Evolutionary conservation across 2,329 filamentous ascomycete species (phyloP), one percentile per base, ranked within the genome.

Genomic region (Fusarium mundagurra): DNA sequence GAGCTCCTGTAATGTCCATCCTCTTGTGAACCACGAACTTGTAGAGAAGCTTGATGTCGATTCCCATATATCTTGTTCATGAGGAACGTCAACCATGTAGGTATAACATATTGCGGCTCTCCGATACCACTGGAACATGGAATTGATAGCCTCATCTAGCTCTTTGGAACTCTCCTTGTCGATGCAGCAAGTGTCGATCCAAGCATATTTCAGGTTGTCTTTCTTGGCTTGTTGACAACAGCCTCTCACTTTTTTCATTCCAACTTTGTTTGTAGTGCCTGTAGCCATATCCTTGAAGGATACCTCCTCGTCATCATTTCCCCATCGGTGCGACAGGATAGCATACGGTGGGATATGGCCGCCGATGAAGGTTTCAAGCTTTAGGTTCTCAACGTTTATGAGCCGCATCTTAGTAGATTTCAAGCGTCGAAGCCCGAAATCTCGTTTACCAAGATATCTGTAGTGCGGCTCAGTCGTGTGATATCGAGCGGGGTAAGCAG

Each of bases 161-260:
- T 67, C 64, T 13, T 51, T 67, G 3, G 61, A 65, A 13, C 64
- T 67, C 8, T 51, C 51, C 16, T 66, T 67, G 44, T 67, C 50
- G 4, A 66, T 67, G 6, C 64, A 67, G 7, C 64, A 67, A 11
- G 64, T 59, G 22, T 67, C 64, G 16, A 66, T 58, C 64, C 64
- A 67, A 5, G 38, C 33, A 22, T 65, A 66, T 14, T 67, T 18
- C n/a, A 67, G 36, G 1, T 39, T 6, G 7, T 67, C 44, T 6
- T 50, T 22, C 22, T 29, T 34, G 5, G 61, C 64, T 1, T 65
- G 50, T 3, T 16, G 24, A 22, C 64, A 67, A 3, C 50, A 67
- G 0, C 61, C 43, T 18, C 24, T 4, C 3, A 67, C 27, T 2
- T 67, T 67, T 7, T 5, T 12, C 61, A 67, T 67, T 3, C 64